phyloP scores from a whole-genome alignment of 352 stramenopile species.

The Thalassiosira mediterranea region DNA sequence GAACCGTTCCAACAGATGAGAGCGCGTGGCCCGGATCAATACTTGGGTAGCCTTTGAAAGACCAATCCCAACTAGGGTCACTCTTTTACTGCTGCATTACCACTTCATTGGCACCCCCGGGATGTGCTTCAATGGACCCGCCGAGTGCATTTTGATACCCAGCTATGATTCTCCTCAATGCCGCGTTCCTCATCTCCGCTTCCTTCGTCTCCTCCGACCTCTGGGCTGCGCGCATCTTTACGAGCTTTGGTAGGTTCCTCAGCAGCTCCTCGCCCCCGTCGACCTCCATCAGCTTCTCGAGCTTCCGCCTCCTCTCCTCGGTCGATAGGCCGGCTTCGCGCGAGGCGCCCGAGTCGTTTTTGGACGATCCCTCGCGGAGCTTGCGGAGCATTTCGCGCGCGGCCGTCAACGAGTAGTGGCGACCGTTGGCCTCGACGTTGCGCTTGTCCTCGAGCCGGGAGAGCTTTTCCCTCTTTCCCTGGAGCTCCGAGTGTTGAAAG shows the following conservation, averaged over 20 bases:
- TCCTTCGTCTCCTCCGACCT: slow-evolving; percentile 57
- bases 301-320: slow-evolving; percentile 29
- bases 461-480: slow-evolving; percentile 65
- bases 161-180: slow-evolving; percentile 36
- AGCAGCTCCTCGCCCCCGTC: no score
- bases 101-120: background rate
- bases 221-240: slow-evolving; percentile 62
- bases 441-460: slow-evolving; percentile 38
- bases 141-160: slow-evolving; percentile 29
- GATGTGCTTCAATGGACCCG: background rate
- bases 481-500: slow-evolving; percentile 73
- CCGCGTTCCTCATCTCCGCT: slow-evolving; percentile 30
- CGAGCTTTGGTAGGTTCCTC: no score
- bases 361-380: slow-evolving; percentile 22
- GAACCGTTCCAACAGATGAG: no score
- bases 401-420: slow-evolving; percentile 17
- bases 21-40: no score
- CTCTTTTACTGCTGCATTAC: slow-evolving; percentile 10
- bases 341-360: no score
- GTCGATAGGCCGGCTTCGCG: background rate
- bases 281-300: slow-evolving; percentile 66
- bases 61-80: no score
- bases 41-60: no score
- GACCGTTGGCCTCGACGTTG: slow-evolving; percentile 21
- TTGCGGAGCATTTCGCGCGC: slow-evolving; percentile 31